A percentile compares a stretch with the other conserved stretches of the same genome.
phyloP scores from a whole-genome alignment of 1,284 basidiomycete species.

The Sporisorium exsertum region DNA sequence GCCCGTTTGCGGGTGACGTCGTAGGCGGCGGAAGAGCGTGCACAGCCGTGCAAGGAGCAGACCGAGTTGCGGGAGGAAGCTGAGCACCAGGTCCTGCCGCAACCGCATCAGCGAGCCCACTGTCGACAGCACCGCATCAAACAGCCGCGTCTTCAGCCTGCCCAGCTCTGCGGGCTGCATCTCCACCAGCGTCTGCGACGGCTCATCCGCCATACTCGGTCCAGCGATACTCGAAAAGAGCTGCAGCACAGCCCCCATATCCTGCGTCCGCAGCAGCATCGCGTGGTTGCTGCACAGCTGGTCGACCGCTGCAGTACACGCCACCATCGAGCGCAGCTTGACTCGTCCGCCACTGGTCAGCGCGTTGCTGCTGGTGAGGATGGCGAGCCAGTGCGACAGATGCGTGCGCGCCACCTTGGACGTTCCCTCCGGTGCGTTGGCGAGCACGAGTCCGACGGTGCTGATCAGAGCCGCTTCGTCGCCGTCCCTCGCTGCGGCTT shows the following conservation, averaged over 20 bases:
- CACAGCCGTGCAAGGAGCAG: slow-evolving; percentile 29
- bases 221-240: slow-evolving; percentile 25
- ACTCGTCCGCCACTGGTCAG: background rate
- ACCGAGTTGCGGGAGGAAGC: slow-evolving; percentile 45
- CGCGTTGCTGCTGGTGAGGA: slow-evolving; percentile 5
- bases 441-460: slow-evolving; percentile 35
- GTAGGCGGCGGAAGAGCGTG: slow-evolving; percentile 42
- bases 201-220: slow-evolving; percentile 30
- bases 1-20: background rate
- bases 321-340: slow-evolving; percentile 12
- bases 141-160: slow-evolving; percentile 17
- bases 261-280: slow-evolving; percentile 39
- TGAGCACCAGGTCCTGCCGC: slow-evolving; percentile 50
- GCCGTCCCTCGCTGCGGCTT: slow-evolving; percentile 10
- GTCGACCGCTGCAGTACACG: slow-evolving; percentile 20
- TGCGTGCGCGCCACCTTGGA: slow-evolving; percentile 32
- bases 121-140: slow-evolving; percentile 24
- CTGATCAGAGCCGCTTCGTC: slow-evolving; percentile 22
- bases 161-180: background rate
- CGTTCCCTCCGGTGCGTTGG: slow-evolving; percentile 42
- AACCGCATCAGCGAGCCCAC: slow-evolving; percentile 47
- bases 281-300: slow-evolving; percentile 40
- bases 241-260: slow-evolving; percentile 28
- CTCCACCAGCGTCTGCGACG: background rate
- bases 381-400: slow-evolving; percentile 38